Percentiles rank a stretch among this genome's conserved stretches.
These are phyloP conservation scores for Hemisphaericaspora subhashii DNA, from an alignment of 1,139 yeast species.

Conservation along the genomic window DNA sequence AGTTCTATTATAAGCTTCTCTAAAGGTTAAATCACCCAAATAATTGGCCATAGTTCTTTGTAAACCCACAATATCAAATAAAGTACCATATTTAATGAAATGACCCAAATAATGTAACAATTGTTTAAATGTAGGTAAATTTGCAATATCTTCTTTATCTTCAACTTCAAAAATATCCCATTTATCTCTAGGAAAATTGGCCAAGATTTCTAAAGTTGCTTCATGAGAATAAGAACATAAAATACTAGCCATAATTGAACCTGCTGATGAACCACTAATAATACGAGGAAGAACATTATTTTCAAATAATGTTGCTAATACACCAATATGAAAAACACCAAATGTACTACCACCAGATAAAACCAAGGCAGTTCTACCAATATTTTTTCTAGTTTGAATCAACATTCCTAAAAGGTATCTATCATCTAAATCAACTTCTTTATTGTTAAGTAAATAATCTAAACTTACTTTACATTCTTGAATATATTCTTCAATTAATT, in stretches of 20 bases:
- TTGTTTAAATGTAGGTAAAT: conserved; percentile 40
- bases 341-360: conserved; percentile 95
- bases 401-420: conserved; percentile 72
- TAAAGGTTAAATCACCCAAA: conserved; percentile 83
- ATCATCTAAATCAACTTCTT: conserved; percentile 59
- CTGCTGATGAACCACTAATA: conserved; percentile 95
- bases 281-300: conserved; percentile 78
- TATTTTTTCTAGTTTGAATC: conserved; percentile 84
- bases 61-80: conserved; percentile 78
- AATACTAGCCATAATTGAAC: conserved; percentile 90
- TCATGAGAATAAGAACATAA: conserved; percentile 78
- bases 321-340: conserved; percentile 92
- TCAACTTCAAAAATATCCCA: conserved; percentile 66
- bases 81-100: conserved; percentile 77
- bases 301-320: conserved; percentile 74
- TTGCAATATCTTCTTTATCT: conserved; percentile 31
- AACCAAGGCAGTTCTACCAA: conserved; percentile 90
- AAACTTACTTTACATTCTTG: conserved; percentile 71
- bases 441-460: conserved; percentile 43
- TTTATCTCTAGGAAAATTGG: conserved; percentile 53
- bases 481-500: conserved; percentile 77
- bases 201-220: conserved; percentile 61
- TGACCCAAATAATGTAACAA: conserved; percentile 43
- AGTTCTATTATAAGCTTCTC: conserved; percentile 60
- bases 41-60: conserved; percentile 72